These are phyloP conservation scores for Rhododendron simsii DNA, from an alignment of 148 eudicot species.

Conservation along the genomic window DNA sequence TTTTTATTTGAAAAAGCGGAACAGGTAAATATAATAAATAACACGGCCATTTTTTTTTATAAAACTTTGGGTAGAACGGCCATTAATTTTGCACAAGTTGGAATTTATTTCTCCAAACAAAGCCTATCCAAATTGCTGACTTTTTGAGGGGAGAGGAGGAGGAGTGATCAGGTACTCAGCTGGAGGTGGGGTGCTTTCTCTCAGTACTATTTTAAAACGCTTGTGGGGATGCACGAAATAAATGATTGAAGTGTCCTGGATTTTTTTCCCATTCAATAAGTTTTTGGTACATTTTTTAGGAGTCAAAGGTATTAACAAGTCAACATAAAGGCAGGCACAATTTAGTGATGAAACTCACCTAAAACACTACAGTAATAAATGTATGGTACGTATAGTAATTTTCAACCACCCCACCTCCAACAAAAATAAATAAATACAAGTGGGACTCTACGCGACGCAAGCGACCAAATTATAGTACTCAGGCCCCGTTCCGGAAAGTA, in stretches of 20 bases:
- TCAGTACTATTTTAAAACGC: neutral
- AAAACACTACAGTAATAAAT: neutral
- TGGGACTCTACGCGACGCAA: neutral
- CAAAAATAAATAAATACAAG: neutral
- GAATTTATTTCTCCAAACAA: neutral
- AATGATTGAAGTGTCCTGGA: neutral
- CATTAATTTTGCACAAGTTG: neutral
- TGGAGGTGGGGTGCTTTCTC: neutral
- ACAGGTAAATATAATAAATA: too few relatives aligned
- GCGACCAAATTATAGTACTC: neutral
- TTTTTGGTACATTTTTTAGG: neutral
- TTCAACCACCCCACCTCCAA: neutral
- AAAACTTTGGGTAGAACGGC: neutral
- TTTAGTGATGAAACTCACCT: neutral
- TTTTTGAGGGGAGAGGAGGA: neutral
- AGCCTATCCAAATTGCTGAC: constrained; percentile 3
- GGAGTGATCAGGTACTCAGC: neutral
- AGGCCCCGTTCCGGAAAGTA: too few relatives aligned
- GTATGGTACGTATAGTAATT: neutral
- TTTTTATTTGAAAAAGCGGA: too few relatives aligned
- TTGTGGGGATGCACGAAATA: neutral
- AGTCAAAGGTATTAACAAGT: neutral
- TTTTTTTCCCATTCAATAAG: neutral
- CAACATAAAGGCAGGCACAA: neutral
- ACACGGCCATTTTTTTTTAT: neutral